Base-by-base conservation (phyloP, 257 asterid species). In the Penstemon newberryi region DNA sequence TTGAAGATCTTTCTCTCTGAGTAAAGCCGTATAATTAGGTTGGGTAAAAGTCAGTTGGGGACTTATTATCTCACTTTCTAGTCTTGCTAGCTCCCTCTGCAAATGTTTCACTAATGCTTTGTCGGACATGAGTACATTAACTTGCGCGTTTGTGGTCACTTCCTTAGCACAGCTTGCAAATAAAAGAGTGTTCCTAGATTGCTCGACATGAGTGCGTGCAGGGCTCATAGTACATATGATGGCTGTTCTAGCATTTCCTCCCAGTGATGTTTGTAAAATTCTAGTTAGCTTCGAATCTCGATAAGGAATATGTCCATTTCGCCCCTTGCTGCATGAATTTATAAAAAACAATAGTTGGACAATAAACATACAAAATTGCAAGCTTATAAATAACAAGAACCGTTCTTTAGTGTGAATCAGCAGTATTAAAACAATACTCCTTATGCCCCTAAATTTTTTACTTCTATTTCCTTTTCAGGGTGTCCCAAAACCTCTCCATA, bases 141-240 rank as follows among this genome's bases (percentile, higher is more conserved):
- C 96, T 67, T 84, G 88, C 36, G 96, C 97, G 61, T 81, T 90
- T 8, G 95, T 87, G 9, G 92, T 70, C 64, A 93, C 97, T 83
- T 93, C 96, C 88, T 90, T 93, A 13, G 99, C 99, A 77, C 97
- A 90, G 83, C 95, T 88, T 36, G 99, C 99, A 70, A 93, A 93
- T 60, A 86, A 85, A 75, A 93, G 99, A 46, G 99, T 90, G 78
- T 93, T 93, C 73, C 99, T 93, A 4, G 97, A 93, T 75, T 93
- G 99, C 84, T 93, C 99, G 33, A 88, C 95, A 63, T 87, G 97
- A 65, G 72, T 81, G 51, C 95, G 82, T 7, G 97, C 96, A 51
- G 99, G 99, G 83, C 96, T 93, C 94, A 90, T 77, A 3, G 97
- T 90, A 73, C 99, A 93, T 60, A 93, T 93, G 74, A 93, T 87